Base-by-base conservation (phyloP, 129 eudicot species). In the Dittrichia graveolens region DNA sequence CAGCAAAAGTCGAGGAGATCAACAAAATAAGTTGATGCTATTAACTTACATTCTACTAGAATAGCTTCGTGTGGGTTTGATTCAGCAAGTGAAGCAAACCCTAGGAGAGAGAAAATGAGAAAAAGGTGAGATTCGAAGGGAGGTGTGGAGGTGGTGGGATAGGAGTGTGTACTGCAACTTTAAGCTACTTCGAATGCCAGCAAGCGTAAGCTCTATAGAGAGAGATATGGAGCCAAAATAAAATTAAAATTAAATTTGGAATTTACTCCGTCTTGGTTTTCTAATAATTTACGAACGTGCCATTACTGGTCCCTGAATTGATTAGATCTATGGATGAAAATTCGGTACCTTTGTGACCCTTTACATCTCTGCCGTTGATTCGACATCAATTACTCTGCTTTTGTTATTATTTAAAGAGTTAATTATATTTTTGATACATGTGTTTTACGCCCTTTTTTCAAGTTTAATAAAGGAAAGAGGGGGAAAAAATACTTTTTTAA, bases 111-210 rank as follows among this genome's bases (percentile, higher is more conserved):
- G 81, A 78, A 56, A 63, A 67, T 53, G 39, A 45, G 14, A 46
- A 68, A 60, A 81, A 55, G 67, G 80, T 48, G 62, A 67, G 82
- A 69, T 50, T 69, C 63, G 69, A 66, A 70, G 53, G 75, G 65
- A 46, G 74, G 50, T 41, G 3, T 41, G 50, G 69, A 44, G 72
- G 65, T 45, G 74, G 76, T 53, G 80, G 72, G 80, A 41, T 78
- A 72, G 75, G 60, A 43, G 50, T 18, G 74, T 75, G 79, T 65
- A 76, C 81, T 83, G 86, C 80, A 67, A 84, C 80, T 84, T 79
- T 71, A 87, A 78, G 92, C 86, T 72, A 69, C 82, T 76, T 80
- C 63, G 79, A 12, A 83, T 18, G 50, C 61, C 81, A 81, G 75
- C 52, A 77, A 79, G 77, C 83, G 68, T 2, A 60, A 24, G 65